Evolutionary conservation across 495 filamentous ascomycete species (phyloP), one percentile per base, ranked within the genome.

Genomic region (Antarctomyces pellizariae): DNA sequence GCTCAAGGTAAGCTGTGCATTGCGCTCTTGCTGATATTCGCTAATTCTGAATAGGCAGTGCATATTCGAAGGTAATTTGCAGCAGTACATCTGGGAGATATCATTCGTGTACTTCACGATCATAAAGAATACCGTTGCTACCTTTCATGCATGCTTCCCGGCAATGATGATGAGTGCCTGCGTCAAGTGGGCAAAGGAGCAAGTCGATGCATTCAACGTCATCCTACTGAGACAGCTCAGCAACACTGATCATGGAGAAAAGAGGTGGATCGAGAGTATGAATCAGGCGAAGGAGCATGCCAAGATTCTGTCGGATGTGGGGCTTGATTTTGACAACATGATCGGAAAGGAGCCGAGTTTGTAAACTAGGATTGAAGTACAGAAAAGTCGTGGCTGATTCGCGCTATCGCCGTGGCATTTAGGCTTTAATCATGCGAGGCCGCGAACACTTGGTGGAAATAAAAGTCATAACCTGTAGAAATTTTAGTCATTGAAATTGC

Each of bases 31-130:
- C 8, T 4, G 4, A 17, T 8, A 24, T 38, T 35, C 50, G 57
- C 42, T 59, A 45, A 22, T 10, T 7, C 12, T 9, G 22, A 8
- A 30, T 31, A 86, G 80, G 34, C 75, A 82, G 56, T 89, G 82
- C 42, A 70, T 84, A 31, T 93, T 95, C 48, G 79, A 90, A 46
- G 86, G 86, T 18, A 71, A 90, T 39, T 64, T 95, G 4, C 75
- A 71, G 9, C 62, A 76, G 5, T 93, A 99, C 49, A 82, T 95
- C 40, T 90, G 75, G 53, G 75, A 91, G 44, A 62, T 99, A n/a
- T 84, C 86, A 2, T 90, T 75, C 35, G 82, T 93, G 27, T 91
- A 91, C 47, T 99, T 99, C 56, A 75, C 70, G 15, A 63, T 92
- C 36, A 89, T 93, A 45, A 67, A 70, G 28, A 90, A 92, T 45